Base-by-base conservation (phyloP, 1,284 basidiomycete species). In the Retiboletus fuscus region DNA sequence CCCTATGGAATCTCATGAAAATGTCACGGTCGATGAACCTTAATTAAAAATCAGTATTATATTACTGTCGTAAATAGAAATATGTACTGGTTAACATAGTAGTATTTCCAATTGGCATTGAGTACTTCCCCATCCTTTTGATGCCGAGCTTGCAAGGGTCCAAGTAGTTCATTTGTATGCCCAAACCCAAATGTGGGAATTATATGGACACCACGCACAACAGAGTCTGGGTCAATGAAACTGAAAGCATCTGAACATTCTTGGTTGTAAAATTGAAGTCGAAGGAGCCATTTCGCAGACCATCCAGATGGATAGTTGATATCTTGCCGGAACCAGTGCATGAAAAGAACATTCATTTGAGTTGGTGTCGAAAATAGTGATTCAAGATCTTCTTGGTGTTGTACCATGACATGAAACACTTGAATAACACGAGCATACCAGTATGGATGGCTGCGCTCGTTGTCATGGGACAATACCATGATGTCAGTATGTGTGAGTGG, bases 311-410 rank as follows among this genome's bases (percentile, higher is more conserved):
- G 47, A n/a, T 61, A 69, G 24, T 73, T 72, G 2, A 41, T 5
- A 7, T 76, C 70, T 2, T 28, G 61, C 2, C 34, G 43, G 8
- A 79, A 75, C 77, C 79, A 79, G 0, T 70, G 53, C 0, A 80
- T 72, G 34, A 73, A 76, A 0, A 81, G 30, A 4, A 79, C 20
- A 20, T 75, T 26, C 62, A 75, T 72, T 44, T 16, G 43, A 44
- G 43, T 44, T 44, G 43, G 43, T 8, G 43, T 8, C 10, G 43
- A 44, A 16, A 44, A 44, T 8, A 8, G 10, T 10, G 43, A 44
- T 10, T 44, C 43, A 44, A 16, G 8, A 16, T 44, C 43, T 8
- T 44, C 43, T 44, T 16, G 43, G 43, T 44, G 16, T 44, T 13
- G 47, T 24, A 49, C 47, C 47, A 49, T 49, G 22, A 49, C 22